A percentile compares a stretch with the other conserved stretches of the same genome.
Evolutionary conservation across 73 alveolate genomes (phyloP).

Genomic region (Tetrahymena elliotti): DNA sequence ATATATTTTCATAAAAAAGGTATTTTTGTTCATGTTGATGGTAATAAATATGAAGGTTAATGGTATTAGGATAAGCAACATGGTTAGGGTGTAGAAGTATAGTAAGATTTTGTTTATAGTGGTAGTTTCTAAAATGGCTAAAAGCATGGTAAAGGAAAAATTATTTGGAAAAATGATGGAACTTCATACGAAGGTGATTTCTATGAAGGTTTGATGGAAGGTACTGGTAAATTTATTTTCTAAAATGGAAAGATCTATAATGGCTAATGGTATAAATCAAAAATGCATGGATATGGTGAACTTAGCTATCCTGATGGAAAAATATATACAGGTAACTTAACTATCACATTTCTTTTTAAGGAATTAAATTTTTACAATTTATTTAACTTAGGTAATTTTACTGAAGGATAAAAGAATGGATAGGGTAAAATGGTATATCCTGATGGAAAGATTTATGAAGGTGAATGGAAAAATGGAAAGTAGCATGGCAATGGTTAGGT

Average conservation of each 20-base stretch:
- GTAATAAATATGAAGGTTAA: conserved; percentile 23
- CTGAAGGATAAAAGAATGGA: not conserved
- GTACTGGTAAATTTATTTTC: conserved; percentile 3
- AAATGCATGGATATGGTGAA: conserved; percentile 27
- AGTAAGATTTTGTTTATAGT: not conserved
- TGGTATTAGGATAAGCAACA: conserved; percentile 42
- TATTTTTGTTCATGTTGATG: conserved; percentile 25
- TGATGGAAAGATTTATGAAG: not conserved
- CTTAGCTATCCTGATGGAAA: conserved; percentile 18
- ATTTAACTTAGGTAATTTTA: not conserved
- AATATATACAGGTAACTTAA: not conserved
- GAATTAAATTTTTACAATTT: not conserved
- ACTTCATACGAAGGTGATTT: conserved; percentile 23
- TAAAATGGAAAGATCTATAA: not conserved
- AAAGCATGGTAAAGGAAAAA: conserved; percentile 40
- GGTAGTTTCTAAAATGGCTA: conserved; percentile 25
- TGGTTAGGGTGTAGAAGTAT: conserved; percentile 40
- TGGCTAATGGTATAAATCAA: conserved; percentile 1
- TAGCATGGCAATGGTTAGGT: not conserved
- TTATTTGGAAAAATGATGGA: not conserved
- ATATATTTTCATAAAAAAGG: not conserved
- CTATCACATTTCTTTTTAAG: not conserved
- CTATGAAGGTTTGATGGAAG: conserved; percentile 4
- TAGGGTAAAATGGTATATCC: not conserved
- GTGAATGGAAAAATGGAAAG: not conserved